phyloP scores from a whole-genome alignment of 2,329 filamentous ascomycete genomes.

The Emericellopsis cladophorae region DNA sequence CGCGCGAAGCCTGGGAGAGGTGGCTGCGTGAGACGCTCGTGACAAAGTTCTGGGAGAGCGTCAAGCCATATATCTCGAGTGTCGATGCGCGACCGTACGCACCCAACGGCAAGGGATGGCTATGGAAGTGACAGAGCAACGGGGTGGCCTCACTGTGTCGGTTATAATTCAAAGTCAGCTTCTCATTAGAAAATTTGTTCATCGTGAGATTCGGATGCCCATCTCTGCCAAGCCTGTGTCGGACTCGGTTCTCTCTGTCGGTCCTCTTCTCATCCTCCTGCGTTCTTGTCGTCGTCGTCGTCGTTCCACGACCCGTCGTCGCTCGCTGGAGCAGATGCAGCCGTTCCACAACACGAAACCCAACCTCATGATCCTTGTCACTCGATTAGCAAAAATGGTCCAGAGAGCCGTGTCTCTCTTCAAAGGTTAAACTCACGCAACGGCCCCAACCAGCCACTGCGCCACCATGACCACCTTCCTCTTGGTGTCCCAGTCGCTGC shows the following conservation, averaged over 20 bases:
- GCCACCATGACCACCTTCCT: conserved; percentile 1
- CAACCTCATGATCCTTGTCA: conserved; percentile 11
- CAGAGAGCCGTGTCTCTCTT: not conserved
- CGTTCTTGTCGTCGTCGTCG: too few species aligned
- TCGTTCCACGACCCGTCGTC: too few species aligned
- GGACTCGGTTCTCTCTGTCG: too few species aligned
- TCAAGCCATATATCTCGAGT: conserved; percentile 7
- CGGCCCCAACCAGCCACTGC: conserved; percentile 5
- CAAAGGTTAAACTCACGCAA: conserved; percentile 11
- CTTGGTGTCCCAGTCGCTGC: conserved; percentile 2
- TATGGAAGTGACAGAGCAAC: conserved; percentile 8
- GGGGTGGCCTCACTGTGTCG: too few species aligned
- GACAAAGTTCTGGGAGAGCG: conserved; percentile 8
- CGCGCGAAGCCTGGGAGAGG: conserved; percentile 8
- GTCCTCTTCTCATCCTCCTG: too few species aligned
- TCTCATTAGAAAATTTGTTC: too few species aligned
- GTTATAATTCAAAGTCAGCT: too few species aligned
- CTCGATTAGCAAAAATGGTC: not conserved
- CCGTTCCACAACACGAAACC: conserved; percentile 10
- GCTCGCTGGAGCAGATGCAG: not conserved
- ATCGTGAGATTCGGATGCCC: too few species aligned
- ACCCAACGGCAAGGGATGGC: conserved; percentile 11
- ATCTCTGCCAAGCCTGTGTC: too few species aligned
- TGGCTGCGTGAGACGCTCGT: conserved; percentile 7
- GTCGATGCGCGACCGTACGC: conserved; percentile 8